A percentile compares a stretch with the other conserved stretches of the same genome.
phyloP scores from a whole-genome alignment of 2,329 filamentous ascomycete genomes.

The Eutypa lata region DNA sequence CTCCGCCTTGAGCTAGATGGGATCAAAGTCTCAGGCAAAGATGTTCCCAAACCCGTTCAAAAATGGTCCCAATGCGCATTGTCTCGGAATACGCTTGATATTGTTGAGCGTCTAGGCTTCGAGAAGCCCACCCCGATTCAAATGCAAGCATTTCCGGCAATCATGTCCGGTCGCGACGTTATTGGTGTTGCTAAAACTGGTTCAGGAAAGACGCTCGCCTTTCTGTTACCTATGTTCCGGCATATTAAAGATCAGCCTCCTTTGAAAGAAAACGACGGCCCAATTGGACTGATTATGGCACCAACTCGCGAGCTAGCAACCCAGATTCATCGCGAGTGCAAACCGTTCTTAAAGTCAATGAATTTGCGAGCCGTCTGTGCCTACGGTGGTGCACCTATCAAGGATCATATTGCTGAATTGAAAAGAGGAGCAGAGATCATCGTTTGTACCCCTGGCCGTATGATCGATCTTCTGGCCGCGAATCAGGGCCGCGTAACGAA shows the following conservation, averaged over 20 bases:
- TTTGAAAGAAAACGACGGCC: constrained; percentile 79
- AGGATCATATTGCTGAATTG: constrained; percentile 94
- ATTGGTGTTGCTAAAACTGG: constrained; percentile 97
- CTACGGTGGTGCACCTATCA: constrained; percentile 92
- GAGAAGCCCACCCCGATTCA: constrained; percentile 92
- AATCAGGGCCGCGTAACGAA: constrained; percentile 95
- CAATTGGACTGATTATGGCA: constrained; percentile 85
- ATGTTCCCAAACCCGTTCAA: constrained; percentile 88
- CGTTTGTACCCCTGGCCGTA: constrained; percentile 89
- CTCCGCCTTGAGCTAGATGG: constrained; percentile 86
- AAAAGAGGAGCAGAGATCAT: constrained; percentile 95
- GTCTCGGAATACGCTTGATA: constrained; percentile 80
- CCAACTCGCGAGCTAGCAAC: constrained; percentile 91
- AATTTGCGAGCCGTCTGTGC: constrained; percentile 84
- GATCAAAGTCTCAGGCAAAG: constrained; percentile 86
- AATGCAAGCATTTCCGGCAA: constrained; percentile 87
- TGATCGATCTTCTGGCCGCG: constrained; percentile 91
- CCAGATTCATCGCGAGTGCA: constrained; percentile 93
- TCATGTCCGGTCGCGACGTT: constrained; percentile 94
- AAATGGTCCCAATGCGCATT: constrained; percentile 97
- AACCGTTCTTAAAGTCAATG: constrained; percentile 86
- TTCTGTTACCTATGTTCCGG: constrained; percentile 93
- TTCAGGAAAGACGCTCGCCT: constrained; percentile 95
- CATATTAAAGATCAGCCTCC: constrained; percentile 93
- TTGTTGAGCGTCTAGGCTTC: constrained; percentile 77